Conservation (phyloP, 495 filamentous ascomycete genomes). For the Wilcoxina mikolae region DNA sequence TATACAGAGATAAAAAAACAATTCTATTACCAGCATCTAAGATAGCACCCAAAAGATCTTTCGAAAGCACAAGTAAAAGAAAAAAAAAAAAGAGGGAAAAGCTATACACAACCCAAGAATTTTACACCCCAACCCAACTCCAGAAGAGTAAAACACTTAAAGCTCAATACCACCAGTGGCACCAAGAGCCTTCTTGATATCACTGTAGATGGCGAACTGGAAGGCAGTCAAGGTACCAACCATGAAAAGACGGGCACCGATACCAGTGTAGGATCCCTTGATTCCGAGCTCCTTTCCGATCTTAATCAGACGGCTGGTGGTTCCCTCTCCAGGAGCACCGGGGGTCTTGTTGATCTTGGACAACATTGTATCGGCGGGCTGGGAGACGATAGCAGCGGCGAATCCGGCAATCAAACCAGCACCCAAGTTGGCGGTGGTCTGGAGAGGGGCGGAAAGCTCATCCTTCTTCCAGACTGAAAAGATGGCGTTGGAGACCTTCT, state of each 20-base stretch:
- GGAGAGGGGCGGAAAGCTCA: constrained; percentile 50
- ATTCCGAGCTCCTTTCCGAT: constrained; percentile 90
- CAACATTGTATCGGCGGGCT: constrained; percentile 98
- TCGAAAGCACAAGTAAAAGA: background rate
- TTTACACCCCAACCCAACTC: background rate
- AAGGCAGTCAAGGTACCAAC: constrained; percentile 70
- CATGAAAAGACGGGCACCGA: constrained; percentile 87
- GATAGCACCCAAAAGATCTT: background rate
- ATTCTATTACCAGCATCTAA: background rate
- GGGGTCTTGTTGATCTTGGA: constrained; percentile 99
- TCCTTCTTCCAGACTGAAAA: constrained; percentile 65
- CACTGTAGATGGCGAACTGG: constrained; percentile 96
- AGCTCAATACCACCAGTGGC: constrained; percentile 29
- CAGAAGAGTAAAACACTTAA: background rate
- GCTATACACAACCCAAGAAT: background rate
- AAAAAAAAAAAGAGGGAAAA: background rate
- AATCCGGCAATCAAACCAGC: constrained; percentile 95
- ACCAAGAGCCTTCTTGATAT: constrained; percentile 47
- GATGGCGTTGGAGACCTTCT: constrained; percentile 79
- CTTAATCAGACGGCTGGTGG: constrained; percentile 80
- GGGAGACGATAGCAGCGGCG: constrained; percentile 87
- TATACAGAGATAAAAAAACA: no score
- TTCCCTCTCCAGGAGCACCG: constrained; percentile 89
- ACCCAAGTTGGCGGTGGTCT: constrained; percentile 87
- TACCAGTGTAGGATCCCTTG: constrained; percentile 74